Evolutionary conservation across 352 stramenopile genomes (phyloP), one percentile per base, ranked within the genome.

Genomic region (Pythium angustatum): DNA sequence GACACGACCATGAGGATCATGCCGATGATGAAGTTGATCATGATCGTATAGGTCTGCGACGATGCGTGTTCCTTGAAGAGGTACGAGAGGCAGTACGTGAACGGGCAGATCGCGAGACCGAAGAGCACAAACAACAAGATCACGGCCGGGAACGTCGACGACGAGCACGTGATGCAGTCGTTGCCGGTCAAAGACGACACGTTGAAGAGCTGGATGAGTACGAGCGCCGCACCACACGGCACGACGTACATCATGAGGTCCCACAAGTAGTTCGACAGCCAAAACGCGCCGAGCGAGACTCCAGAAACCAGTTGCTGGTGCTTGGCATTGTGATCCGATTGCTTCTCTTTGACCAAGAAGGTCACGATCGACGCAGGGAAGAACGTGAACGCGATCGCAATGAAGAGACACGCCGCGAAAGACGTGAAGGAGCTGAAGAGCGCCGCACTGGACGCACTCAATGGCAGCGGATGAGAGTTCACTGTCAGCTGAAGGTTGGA

Each of bases 241-340:
- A 98, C 75, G 43, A 97, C 66, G 77, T 98, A 99, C 48, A 95
- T 90, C 24, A 95, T 53, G 30, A 97, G 75, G 70, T 99, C 95
- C 84, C 93, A 99, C 9, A 96, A 51, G 58, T 90, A 98, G 40
- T 97, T 99, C n/a, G 94, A 91, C 3, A 98, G 40, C 97, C 97
- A 99, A 68, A 99, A 99, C 0, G 93, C 90, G 1, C 64, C 66
- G 11, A 98, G 79, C 33, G 88, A 91, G 0, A 98, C 96, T 12
- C 97, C 97, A 0, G 90, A 96, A 27, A 99, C 96, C 72, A 85
- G 90, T 68, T 98, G 93, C 76, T 98, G 89, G 81, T 99, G 97
- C 72, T 99, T 99, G 3, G 96, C 92, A 71, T 98, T 98, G 68
- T 86, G 74, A 11, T 69, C 71, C 8, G 93, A 85, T 56, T 98